Evolutionary conservation across 805 yeast species (phyloP).

Genomic region (Scheffersomyces ergatensis): DNA sequence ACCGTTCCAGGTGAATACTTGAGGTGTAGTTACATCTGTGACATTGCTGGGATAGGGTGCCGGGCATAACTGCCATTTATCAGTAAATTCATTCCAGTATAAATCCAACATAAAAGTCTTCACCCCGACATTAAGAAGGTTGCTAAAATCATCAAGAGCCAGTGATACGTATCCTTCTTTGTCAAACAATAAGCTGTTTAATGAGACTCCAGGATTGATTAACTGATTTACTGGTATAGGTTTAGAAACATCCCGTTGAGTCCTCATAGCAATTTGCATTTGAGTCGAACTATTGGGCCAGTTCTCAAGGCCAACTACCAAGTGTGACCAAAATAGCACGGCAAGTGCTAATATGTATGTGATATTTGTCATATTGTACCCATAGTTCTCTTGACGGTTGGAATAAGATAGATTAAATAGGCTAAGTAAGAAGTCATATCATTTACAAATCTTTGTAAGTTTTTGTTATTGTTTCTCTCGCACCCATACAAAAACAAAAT

Average conservation of each 20-base stretch:
- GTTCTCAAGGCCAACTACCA: conserved; percentile 1
- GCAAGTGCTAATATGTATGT: no score
- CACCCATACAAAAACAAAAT: no score
- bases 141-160: conserved; percentile 13
- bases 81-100: conserved; percentile 49
- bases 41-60: conserved; percentile 32
- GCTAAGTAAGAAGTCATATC: no score
- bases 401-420: no score
- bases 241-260: conserved; percentile 35
- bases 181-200: conserved; percentile 26
- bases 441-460: no score
- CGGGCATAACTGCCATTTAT: conserved; percentile 57
- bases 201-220: conserved; percentile 29
- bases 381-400: no score
- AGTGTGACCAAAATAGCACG: no score
- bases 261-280: conserved; percentile 18
- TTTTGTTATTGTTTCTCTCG: no score
- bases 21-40: conserved; percentile 11
- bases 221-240: conserved; percentile 32
- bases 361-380: no score
- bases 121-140: conserved; percentile 43
- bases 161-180: conserved; percentile 22
- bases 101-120: conserved; percentile 51
- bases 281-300: conserved; percentile 13
- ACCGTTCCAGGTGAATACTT: conserved; percentile 24